A percentile compares a stretch with the other conserved stretches of the same genome.
These are phyloP conservation scores for Phytomonas francai DNA, from an alignment of 208 protist species.

Conservation along the genomic window DNA sequence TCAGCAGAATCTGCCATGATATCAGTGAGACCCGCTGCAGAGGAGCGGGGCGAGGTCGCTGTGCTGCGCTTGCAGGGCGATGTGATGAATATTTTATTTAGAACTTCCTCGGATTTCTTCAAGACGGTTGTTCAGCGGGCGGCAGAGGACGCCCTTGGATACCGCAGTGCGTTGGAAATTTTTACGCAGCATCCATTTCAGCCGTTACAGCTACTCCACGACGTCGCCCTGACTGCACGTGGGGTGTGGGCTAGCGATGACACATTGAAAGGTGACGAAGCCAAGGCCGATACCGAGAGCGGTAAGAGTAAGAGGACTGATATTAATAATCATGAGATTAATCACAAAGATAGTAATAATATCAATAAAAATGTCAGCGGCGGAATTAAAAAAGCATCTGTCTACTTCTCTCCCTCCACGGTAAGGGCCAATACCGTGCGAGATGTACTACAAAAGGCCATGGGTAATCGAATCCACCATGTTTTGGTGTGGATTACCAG, in stretches of 20 bases:
- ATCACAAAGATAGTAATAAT: constrained; percentile 12
- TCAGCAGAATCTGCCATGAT: background rate
- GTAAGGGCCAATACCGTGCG: constrained; percentile 18
- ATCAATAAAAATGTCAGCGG: constrained; percentile 1
- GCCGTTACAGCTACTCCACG: constrained; percentile 53
- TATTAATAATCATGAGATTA: constrained; percentile 12
- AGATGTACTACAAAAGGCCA: constrained; percentile 32
- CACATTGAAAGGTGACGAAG: background rate
- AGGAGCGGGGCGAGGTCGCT: constrained; percentile 46
- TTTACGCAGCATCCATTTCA: constrained; percentile 46
- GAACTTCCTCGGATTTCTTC: constrained; percentile 57
- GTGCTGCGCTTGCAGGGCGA: constrained; percentile 63
- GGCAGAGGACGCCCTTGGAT: constrained; percentile 64
- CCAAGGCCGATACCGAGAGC: background rate
- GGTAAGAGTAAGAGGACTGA: background rate
- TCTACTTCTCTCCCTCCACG: constrained; percentile 13
- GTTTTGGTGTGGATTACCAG: constrained; percentile 39
- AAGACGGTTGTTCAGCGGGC: constrained; percentile 41
- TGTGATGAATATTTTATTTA: constrained; percentile 73
- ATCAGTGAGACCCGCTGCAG: constrained; percentile 20
- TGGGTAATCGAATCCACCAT: constrained; percentile 34
- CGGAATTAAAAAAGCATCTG: background rate
- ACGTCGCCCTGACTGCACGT: constrained; percentile 36
- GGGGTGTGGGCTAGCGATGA: background rate
- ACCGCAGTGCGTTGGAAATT: constrained; percentile 34